phyloP scores from a whole-genome alignment of 2,329 filamentous ascomycete genomes.

The Cercospora nicotianae region DNA sequence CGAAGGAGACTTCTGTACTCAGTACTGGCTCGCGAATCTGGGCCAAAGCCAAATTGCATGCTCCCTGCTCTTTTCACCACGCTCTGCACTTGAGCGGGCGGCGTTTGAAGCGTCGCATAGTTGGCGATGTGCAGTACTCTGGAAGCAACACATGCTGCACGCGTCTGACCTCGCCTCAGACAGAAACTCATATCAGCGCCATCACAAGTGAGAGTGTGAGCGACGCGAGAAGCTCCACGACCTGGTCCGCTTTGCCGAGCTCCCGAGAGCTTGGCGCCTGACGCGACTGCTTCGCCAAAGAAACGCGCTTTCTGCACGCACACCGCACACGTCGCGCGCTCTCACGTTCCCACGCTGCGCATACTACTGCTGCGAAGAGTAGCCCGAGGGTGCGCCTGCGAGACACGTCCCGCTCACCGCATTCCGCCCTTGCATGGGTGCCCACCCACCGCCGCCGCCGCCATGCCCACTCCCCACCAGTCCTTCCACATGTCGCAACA shows the following conservation, averaged over 20 bases:
- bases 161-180: not conserved
- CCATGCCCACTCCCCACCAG: slow-evolving; percentile 36
- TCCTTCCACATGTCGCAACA: slow-evolving; percentile 26
- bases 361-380: not conserved
- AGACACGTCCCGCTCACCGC: not conserved
- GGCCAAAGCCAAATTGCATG: slow-evolving; percentile 9
- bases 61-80: not conserved
- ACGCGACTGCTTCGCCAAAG: not conserved
- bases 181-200: slow-evolving; percentile 4
- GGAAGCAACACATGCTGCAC: not conserved
- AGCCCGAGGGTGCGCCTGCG: not conserved
- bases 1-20: slow-evolving; percentile 52
- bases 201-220: not conserved
- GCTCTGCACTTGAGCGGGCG: not conserved
- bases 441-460: slow-evolving; percentile 20
- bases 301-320: slow-evolving; percentile 2
- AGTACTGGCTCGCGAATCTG: slow-evolving; percentile 16
- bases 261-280: not conserved
- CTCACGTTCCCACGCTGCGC: slow-evolving; percentile 1
- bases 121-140: not conserved
- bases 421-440: slow-evolving; percentile 17
- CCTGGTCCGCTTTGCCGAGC: not conserved
- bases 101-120: not conserved
- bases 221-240: not conserved
- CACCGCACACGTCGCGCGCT: slow-evolving; percentile 9